Evolutionary conservation across 129 eudicot genomes (phyloP).

Genomic region (Glebionis coronaria): DNA sequence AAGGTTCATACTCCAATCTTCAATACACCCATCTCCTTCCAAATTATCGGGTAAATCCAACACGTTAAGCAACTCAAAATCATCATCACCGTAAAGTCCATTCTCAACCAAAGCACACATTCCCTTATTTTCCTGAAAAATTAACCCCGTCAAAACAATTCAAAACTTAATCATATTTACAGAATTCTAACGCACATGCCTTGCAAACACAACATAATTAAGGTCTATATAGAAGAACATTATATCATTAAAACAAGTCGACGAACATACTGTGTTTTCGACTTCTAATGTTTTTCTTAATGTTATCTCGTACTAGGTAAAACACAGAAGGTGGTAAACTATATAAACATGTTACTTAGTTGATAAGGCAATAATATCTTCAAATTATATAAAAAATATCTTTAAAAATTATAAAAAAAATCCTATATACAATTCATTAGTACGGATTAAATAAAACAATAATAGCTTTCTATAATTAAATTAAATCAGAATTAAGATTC

Average conservation of each 20-base stretch:
- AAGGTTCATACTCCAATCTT: conserved; percentile 50
- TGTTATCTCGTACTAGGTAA: not conserved
- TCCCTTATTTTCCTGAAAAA: conserved; percentile 19
- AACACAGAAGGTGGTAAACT: too few species aligned
- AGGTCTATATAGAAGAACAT: not conserved
- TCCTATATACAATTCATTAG: not conserved
- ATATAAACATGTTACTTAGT: not conserved
- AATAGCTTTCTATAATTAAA: too few species aligned
- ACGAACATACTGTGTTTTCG: not conserved
- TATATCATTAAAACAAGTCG: not conserved
- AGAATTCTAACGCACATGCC: too few species aligned
- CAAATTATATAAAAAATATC: not conserved
- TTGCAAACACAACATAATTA: not conserved
- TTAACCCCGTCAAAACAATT: not conserved
- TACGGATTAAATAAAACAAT: too few species aligned
- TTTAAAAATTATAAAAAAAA: not conserved
- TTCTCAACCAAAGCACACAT: conserved; percentile 22
- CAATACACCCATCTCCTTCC: conserved; percentile 48
- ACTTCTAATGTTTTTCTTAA: not conserved
- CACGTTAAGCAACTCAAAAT: conserved; percentile 31
- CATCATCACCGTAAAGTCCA: conserved; percentile 25
- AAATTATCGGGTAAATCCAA: conserved; percentile 52
- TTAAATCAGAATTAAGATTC: too few species aligned
- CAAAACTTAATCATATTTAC: too few species aligned
- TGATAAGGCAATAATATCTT: conserved; percentile 20